phyloP scores from a whole-genome alignment of 169 alveolate genomes.

The Plasmodium sp. region DNA sequence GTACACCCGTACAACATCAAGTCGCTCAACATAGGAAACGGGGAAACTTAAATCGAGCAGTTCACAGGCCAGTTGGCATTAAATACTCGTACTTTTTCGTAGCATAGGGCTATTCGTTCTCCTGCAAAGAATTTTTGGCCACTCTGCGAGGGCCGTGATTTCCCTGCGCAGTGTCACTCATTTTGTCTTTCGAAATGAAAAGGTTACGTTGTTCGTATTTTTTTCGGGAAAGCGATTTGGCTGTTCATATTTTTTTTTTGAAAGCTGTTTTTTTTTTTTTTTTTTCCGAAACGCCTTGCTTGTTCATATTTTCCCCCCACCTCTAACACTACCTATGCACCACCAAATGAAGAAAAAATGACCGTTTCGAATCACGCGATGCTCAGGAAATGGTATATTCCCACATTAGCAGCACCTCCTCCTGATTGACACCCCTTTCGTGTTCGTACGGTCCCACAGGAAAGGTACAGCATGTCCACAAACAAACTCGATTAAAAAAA shows the following conservation, averaged over 20 bases:
- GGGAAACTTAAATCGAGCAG: background rate
- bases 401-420: background rate
- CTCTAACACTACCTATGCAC: background rate
- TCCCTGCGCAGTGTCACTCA: background rate
- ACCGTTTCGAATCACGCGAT: background rate
- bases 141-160: background rate
- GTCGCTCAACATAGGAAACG: constrained; percentile 5
- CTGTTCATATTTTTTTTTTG: constrained; percentile 7
- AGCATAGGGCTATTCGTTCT: background rate
- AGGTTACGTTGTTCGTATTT: background rate
- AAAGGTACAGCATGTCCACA: background rate
- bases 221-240: background rate
- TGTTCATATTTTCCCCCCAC: background rate
- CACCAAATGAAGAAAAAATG: background rate
- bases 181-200: background rate
- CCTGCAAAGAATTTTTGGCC: background rate
- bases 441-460: background rate
- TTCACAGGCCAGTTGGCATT: background rate
- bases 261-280: background rate
- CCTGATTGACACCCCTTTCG: background rate
- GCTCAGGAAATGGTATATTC: background rate
- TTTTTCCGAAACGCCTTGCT: background rate
- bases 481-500: background rate
- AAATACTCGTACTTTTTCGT: background rate
- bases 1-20: constrained; percentile 62